phyloP scores from a whole-genome alignment of 2,329 filamentous ascomycete genomes.

The Trichophyton benhamiae region DNA sequence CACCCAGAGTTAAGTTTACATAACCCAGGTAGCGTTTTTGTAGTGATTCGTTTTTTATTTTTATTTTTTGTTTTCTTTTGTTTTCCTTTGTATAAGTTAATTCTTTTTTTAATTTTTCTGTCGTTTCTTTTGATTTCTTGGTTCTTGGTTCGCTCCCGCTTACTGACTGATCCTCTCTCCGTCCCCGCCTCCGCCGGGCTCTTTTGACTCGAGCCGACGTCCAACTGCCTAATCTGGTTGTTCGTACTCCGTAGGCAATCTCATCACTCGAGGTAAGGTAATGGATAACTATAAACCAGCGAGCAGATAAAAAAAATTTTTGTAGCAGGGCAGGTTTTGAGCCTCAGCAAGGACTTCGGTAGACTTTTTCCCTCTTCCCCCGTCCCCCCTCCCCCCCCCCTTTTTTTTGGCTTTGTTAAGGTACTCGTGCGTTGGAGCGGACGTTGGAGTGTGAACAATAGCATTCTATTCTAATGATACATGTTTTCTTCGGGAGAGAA shows the following conservation, averaged over 20 bases:
- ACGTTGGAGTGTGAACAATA: neutral
- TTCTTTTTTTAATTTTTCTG: neutral
- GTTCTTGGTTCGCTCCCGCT: neutral
- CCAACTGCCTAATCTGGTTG: neutral
- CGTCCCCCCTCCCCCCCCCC: too few species aligned
- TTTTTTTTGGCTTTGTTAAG: neutral
- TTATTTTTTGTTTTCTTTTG: too few species aligned
- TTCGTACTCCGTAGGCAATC: neutral
- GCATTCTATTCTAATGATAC: conserved; percentile 4
- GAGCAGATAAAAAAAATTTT: too few species aligned
- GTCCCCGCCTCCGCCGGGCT: too few species aligned
- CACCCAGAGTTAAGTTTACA: too few species aligned
- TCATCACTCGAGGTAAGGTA: neutral
- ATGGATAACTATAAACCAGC: neutral
- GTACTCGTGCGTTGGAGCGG: neutral
- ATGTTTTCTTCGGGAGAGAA: neutral
- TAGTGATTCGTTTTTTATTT: too few species aligned
- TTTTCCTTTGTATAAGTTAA: too few species aligned
- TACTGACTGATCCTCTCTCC: too few species aligned
- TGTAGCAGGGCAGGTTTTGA: neutral
- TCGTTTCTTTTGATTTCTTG: neutral
- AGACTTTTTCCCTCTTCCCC: neutral
- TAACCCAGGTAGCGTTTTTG: too few species aligned
- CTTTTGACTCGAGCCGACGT: neutral
- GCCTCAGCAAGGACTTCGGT: neutral